These are phyloP conservation scores for Fusarium camptoceras DNA, from an alignment of 2,329 filamentous ascomycete genomes.

Conservation along the genomic window DNA sequence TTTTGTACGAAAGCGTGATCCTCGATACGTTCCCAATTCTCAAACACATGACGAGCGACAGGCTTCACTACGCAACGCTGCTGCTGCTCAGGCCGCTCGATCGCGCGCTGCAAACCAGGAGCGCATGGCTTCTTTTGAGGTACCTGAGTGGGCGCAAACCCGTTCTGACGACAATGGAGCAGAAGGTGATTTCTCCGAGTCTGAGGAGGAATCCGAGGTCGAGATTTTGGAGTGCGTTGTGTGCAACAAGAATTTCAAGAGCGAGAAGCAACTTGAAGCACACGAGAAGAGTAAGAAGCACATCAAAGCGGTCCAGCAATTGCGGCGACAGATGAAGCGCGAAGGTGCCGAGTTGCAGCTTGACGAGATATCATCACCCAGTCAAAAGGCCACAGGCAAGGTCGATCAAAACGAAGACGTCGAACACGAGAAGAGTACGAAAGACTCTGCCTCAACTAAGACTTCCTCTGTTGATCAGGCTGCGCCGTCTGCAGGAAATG, in stretches of 20 bases:
- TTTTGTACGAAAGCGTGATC: constrained; percentile 92
- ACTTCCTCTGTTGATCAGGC: not conserved
- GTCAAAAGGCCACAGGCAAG: not conserved
- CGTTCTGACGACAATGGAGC: constrained; percentile 63
- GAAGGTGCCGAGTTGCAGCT: constrained; percentile 75
- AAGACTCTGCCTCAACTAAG: not conserved
- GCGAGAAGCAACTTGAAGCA: constrained; percentile 88
- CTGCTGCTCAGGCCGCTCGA: constrained; percentile 84
- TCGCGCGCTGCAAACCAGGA: constrained; percentile 85
- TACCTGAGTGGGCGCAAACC: constrained; percentile 81
- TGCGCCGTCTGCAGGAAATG: not conserved
- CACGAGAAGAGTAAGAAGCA: constrained; percentile 99
- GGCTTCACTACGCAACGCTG: constrained; percentile 79
- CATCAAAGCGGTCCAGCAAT: constrained; percentile 82
- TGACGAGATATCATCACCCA: constrained; percentile 33
- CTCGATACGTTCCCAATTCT: constrained; percentile 80
- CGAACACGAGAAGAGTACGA: not conserved
- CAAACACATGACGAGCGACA: constrained; percentile 86
- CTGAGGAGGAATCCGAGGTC: constrained; percentile 64
- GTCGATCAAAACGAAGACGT: not conserved
- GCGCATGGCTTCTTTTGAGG: constrained; percentile 71
- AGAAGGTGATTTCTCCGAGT: constrained; percentile 72
- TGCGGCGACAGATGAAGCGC: constrained; percentile 84
- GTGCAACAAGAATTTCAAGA: constrained; percentile 87
- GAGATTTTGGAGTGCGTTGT: constrained; percentile 79